Evolutionary conservation across 2,329 filamentous ascomycete genomes (phyloP), one percentile per base, ranked within the genome.

Genomic region (Talaromyces marneffei): DNA sequence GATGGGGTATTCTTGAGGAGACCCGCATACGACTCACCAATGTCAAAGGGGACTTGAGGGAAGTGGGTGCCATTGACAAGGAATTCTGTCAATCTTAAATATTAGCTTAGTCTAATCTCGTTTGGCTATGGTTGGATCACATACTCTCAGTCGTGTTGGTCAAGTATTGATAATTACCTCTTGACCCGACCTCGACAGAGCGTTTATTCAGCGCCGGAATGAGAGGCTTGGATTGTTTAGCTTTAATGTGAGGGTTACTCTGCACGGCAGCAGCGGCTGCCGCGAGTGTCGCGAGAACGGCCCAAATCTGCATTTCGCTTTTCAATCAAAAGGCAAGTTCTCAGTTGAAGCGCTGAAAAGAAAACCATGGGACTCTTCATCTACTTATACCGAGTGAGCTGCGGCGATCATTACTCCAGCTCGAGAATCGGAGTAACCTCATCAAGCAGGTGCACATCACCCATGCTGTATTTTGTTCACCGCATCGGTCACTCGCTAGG

Each of bases 21-120:
- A 69, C 85, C 84, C 0, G 82, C 80, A 70, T 85, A 88, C 35
- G 79, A 81, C 65, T 78, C 80, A 50, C 62, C 62, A 5, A 63
- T 56, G 25, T 63, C 62, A 39, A 63, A 63, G 23, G 54, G 39
- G n/a, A 63, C 62, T 33, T 60, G 54, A 20, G 62, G 62, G 29
- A 63, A 57, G 9, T 56, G 31, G 37, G 60, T 62, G 48, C 60
- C 60, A 16, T 62, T 59, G 37, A 62, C 60, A 23, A 59, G 31
- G 12, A 59, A 62, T 37, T 59, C 60, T 62, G 20, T n/a, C 27
- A 10, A n/a, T 4, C 9, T 48, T n/a, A n/a, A 6, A 52, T 14
- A 14, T 52, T 33, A 52, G 18, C 9, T 23, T 33, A n/a, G 9
- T 8, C 16, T 2, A 2, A 7, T 3, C 2, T 4, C n/a, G n/a